phyloP scores from a whole-genome alignment of 306 rosid species.

The Lotus japonicus region DNA sequence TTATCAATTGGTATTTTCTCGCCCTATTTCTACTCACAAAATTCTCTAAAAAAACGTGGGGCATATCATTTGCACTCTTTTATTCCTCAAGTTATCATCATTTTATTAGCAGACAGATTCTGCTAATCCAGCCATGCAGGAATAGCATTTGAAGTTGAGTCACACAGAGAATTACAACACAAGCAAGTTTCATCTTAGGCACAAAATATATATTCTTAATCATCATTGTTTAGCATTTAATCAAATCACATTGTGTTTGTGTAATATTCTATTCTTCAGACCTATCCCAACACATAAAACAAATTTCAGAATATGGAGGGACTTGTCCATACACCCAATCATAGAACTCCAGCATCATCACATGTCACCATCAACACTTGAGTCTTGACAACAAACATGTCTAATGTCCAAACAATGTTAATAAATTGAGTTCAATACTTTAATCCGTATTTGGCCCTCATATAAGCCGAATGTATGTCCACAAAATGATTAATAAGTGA shows the following conservation, averaged over 20 bases:
- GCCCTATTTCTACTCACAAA: too few relatives aligned
- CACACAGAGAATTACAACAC: constrained; percentile 7
- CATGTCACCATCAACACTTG: background rate
- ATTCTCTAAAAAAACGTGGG: too few relatives aligned
- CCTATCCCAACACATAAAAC: background rate
- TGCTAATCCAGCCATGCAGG: background rate
- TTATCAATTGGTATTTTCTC: too few relatives aligned
- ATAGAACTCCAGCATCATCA: background rate
- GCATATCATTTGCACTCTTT: background rate
- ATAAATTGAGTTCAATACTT: background rate
- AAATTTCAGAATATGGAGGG: background rate
- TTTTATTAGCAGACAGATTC: background rate
- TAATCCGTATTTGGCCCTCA: background rate
- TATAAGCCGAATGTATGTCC: background rate
- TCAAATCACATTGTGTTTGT: background rate
- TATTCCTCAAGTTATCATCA: background rate
- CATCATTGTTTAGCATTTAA: background rate
- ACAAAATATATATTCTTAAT: background rate
- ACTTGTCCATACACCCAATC: background rate
- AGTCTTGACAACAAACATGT: too few relatives aligned
- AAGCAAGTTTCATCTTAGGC: background rate
- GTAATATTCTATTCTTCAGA: background rate
- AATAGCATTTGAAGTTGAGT: background rate
- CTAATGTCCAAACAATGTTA: background rate
- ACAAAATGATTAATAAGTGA: background rate